Evolutionary conservation across 2,329 filamentous ascomycete species (phyloP).

Genomic region (Paecilomyces variotii): DNA sequence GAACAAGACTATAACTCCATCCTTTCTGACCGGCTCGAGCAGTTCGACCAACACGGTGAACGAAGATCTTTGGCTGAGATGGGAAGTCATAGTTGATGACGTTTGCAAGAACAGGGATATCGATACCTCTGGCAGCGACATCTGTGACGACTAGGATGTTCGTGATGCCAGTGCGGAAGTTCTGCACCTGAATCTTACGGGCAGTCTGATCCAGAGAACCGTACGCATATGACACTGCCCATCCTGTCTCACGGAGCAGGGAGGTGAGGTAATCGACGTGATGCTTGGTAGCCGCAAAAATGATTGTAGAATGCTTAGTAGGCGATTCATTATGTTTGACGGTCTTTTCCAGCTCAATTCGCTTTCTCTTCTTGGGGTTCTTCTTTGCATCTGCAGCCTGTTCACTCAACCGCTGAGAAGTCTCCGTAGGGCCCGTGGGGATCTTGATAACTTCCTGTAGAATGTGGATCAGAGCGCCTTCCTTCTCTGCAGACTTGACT

Average conservation of each 20-base stretch:
- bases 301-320: conserved; percentile 83
- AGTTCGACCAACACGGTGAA: conserved; percentile 92
- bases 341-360: conserved; percentile 41
- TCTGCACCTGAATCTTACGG: conserved; percentile 81
- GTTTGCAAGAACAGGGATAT: conserved; percentile 92
- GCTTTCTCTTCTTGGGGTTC: conserved; percentile 38
- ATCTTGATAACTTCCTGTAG: conserved; percentile 90
- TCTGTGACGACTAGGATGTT: conserved; percentile 95
- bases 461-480: conserved; percentile 82
- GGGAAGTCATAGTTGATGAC: conserved; percentile 99
- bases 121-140: conserved; percentile 91
- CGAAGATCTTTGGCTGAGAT: conserved; percentile 90
- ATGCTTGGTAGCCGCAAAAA: conserved; percentile 93
- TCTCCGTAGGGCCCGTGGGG: conserved; percentile 59
- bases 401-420: conserved; percentile 37
- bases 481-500: conserved; percentile 87
- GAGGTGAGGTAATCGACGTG: conserved; percentile 88
- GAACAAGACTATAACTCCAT: conserved; percentile 90
- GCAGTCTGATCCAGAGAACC: conserved; percentile 91
- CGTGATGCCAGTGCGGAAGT: conserved; percentile 74
- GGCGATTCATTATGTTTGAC: conserved; percentile 59
- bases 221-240: conserved; percentile 88
- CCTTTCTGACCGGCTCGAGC: conserved; percentile 86
- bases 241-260: conserved; percentile 73
- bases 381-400: conserved; percentile 38